Percentiles rank a stretch among this genome's conserved stretches.
Evolutionary conservation across 495 filamentous ascomycete genomes (phyloP).

Genomic region (Neurospora sp.): DNA sequence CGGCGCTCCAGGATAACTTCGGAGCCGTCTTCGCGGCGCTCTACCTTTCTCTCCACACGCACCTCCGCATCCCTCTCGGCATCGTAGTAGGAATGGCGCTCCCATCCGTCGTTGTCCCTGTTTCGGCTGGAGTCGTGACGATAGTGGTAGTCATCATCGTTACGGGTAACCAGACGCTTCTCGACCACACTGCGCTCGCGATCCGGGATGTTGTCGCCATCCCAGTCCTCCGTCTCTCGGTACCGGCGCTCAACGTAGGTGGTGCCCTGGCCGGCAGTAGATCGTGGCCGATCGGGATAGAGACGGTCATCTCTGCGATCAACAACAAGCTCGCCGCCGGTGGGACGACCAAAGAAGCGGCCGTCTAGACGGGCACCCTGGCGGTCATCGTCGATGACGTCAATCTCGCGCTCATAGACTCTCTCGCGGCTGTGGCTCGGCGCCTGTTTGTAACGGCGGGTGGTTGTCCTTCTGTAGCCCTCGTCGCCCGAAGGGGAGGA

Average conservation of each 20-base stretch:
- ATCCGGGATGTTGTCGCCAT: conserved; percentile 20
- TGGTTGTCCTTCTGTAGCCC: conserved; percentile 37
- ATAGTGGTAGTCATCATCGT: conserved; percentile 19
- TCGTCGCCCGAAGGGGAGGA: conserved; percentile 40
- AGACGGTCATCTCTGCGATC: conserved; percentile 37
- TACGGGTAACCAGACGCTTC: conserved; percentile 20
- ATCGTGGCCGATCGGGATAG: conserved; percentile 37
- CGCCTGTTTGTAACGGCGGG: conserved; percentile 46
- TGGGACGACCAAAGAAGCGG: conserved; percentile 14
- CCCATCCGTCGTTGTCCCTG: conserved; percentile 27
- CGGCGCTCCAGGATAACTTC: conserved; percentile 40
- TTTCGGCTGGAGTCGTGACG: conserved; percentile 8
- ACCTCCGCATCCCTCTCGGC: conserved; percentile 30
- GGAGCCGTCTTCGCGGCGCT: conserved; percentile 31
- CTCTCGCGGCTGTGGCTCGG: conserved; percentile 31
- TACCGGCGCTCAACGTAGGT: conserved; percentile 24
- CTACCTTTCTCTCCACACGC: conserved; percentile 33
- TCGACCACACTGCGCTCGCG: conserved; percentile 20
- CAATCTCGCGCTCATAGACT: conserved; percentile 28
- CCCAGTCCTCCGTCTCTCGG: conserved; percentile 36
- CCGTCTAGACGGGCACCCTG: conserved; percentile 24
- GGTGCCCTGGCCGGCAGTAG: conserved; percentile 31
- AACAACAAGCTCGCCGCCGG: conserved; percentile 33
- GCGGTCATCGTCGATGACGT: conserved; percentile 41
- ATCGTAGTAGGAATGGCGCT: conserved; percentile 32